phyloP scores from a whole-genome alignment of 2,329 filamentous ascomycete species.

The Neonectria coccinea region DNA sequence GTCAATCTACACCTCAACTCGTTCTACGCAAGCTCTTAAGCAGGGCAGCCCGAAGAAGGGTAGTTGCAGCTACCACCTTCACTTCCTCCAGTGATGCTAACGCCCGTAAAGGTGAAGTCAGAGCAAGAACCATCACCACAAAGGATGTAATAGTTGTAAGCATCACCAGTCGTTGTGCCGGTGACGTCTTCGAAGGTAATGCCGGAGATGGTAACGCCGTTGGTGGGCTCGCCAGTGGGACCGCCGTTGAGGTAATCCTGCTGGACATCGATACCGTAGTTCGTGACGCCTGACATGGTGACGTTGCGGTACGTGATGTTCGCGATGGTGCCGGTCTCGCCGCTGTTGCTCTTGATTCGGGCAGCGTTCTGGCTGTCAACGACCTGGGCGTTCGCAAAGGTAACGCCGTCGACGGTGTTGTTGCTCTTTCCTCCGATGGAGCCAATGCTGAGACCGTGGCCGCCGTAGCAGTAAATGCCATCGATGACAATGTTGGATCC shows the following conservation, averaged over 20 bases:
- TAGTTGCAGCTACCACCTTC: constrained; percentile 30
- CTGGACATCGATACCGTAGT: constrained; percentile 51
- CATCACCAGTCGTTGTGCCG: constrained; percentile 40
- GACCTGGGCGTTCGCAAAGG: constrained; percentile 60
- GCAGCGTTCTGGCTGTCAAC: constrained; percentile 62
- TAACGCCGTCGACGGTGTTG: constrained; percentile 64
- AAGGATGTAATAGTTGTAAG: constrained; percentile 63
- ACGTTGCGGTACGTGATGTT: constrained; percentile 56
- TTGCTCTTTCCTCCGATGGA: constrained; percentile 58
- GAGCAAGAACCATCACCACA: constrained; percentile 57
- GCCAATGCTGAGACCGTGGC: constrained; percentile 55
- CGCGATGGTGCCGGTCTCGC: constrained; percentile 56
- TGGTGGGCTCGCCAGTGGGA: constrained; percentile 55
- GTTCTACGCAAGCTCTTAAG: constrained; percentile 52
- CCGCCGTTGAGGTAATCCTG: constrained; percentile 59
- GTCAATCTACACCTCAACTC: not conserved
- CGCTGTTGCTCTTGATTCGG: constrained; percentile 60
- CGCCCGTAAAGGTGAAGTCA: constrained; percentile 62
- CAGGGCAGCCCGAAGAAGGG: constrained; percentile 23
- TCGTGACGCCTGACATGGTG: constrained; percentile 53
- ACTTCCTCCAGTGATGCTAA: constrained; percentile 60
- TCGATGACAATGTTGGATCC: constrained; percentile 58
- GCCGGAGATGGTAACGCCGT: constrained; percentile 61
- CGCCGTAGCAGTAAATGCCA: constrained; percentile 54
- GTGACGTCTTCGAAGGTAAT: constrained; percentile 55